Evolutionary conservation across 352 stramenopile species (phyloP).

Genomic region (Phytophthora tentaculata): DNA sequence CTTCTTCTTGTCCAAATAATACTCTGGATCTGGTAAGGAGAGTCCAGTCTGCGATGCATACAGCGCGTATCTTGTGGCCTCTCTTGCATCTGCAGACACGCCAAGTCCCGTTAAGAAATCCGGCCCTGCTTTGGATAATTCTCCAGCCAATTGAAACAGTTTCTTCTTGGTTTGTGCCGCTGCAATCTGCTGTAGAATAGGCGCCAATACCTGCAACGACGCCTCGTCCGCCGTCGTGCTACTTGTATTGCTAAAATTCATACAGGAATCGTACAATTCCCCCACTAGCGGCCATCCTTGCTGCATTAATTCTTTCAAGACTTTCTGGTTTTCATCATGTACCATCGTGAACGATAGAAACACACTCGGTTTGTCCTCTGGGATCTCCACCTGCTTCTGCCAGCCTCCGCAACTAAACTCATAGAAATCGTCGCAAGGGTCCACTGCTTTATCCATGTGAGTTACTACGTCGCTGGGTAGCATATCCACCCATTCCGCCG

Average conservation of each 20-base stretch:
- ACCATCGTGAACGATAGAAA: constrained; percentile 46
- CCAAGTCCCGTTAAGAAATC: constrained; percentile 84
- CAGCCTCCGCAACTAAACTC: constrained; percentile 67
- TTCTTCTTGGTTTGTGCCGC: constrained; percentile 36
- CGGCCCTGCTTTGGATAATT: constrained; percentile 59
- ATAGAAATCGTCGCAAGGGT: constrained; percentile 84
- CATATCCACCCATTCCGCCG: constrained; percentile 19
- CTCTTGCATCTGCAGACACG: constrained; percentile 81
- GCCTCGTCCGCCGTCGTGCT: constrained; percentile 35
- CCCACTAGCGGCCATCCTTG: constrained; percentile 69
- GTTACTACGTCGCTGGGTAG: constrained; percentile 44
- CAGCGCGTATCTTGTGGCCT: constrained; percentile 81
- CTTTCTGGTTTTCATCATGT: constrained; percentile 38
- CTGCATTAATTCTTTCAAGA: constrained; percentile 60
- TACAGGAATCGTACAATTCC: constrained; percentile 67
- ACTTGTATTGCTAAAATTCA: constrained; percentile 66
- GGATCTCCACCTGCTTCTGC: constrained; percentile 49
- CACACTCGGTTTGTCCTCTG: constrained; percentile 42
- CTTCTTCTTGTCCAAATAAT: constrained; percentile 91
- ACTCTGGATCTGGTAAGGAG: constrained; percentile 90
- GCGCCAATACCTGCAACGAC: constrained; percentile 29
- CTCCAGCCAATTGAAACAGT: constrained; percentile 61
- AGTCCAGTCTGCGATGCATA: constrained; percentile 88
- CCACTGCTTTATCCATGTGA: constrained; percentile 52
- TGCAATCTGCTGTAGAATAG: constrained; percentile 51